Evolutionary conservation across 176 grass and related monocot species (phyloP).

Genomic region (Eragrostis curvula): DNA sequence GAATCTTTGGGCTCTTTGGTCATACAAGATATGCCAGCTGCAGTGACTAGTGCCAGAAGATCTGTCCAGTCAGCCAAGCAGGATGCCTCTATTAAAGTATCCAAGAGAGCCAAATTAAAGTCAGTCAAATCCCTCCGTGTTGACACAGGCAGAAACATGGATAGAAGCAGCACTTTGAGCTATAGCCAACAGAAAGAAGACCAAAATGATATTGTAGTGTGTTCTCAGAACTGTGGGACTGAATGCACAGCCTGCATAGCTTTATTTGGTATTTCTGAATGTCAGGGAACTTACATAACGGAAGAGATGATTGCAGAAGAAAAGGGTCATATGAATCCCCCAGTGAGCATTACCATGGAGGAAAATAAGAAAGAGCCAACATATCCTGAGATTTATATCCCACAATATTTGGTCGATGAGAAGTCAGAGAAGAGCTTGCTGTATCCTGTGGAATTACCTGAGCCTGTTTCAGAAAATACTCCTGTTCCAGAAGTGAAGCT

Average conservation of each 20-base stretch:
- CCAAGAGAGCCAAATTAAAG: conserved; percentile 70
- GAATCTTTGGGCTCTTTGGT: conserved; percentile 49
- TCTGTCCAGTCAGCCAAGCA: conserved; percentile 36
- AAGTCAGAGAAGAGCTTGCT: conserved; percentile 17
- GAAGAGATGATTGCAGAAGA: conserved; percentile 53
- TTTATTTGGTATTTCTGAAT: conserved; percentile 56
- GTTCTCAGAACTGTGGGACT: conserved; percentile 42
- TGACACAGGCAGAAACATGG: conserved; percentile 65
- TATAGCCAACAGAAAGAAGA: conserved; percentile 33
- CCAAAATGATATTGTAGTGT: conserved; percentile 42
- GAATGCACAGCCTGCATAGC: conserved; percentile 50
- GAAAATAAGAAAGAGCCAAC: conserved; percentile 22
- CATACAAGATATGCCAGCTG: conserved; percentile 27
- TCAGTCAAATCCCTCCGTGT: conserved; percentile 70
- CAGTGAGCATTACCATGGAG: conserved; percentile 45
- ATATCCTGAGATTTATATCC: conserved; percentile 18
- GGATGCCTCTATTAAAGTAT: conserved; percentile 47
- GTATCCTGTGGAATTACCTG: conserved; percentile 13
- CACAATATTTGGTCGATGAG: conserved; percentile 31
- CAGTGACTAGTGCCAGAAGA: conserved; percentile 16
- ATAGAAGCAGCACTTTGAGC: conserved; percentile 42
- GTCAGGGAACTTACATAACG: conserved; percentile 49
- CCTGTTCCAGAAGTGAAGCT: conserved; percentile 20
- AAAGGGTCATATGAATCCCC: conserved; percentile 53
- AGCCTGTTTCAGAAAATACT: conserved; percentile 34